A percentile compares a stretch with the other conserved stretches of the same genome.
Conservation (phyloP, 2,329 filamentous ascomycete genomes). For the Endocalyx cinctus region DNA sequence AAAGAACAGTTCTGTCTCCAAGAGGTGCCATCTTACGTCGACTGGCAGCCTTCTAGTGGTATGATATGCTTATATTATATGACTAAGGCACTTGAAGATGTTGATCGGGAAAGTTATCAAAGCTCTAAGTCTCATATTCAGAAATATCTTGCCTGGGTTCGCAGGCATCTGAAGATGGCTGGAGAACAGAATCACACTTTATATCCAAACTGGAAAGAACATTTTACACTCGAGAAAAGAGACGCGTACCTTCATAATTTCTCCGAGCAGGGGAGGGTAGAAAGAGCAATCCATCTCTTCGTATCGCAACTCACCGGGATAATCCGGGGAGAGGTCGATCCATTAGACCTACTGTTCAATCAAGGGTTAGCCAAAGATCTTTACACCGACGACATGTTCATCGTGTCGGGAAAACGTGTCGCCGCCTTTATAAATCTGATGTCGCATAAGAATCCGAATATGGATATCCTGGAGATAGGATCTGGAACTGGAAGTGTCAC, state of each 20-base stretch:
- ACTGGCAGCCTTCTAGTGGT: background rate
- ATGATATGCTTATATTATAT: conserved; percentile 1
- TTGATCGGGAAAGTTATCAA: too few relatives aligned
- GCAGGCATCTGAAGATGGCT: too few relatives aligned
- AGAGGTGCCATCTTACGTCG: background rate
- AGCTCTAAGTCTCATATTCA: too few relatives aligned
- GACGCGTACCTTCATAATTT: too few relatives aligned
- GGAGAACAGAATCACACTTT: too few relatives aligned
- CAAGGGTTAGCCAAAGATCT: background rate
- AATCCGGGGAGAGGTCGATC: background rate
- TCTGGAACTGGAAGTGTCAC: background rate
- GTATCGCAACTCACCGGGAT: too few relatives aligned
- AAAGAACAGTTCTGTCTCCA: too few relatives aligned
- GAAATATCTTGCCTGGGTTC: background rate
- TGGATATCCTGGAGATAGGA: conserved; percentile 1
- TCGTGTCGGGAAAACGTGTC: too few relatives aligned
- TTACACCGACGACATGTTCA: conserved; percentile 1
- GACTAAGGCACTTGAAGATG: background rate
- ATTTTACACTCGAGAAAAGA: too few relatives aligned
- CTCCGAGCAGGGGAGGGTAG: too few relatives aligned
- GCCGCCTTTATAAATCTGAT: background rate
- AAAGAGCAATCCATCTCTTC: too few relatives aligned
- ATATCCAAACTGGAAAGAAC: too few relatives aligned
- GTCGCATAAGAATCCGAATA: background rate
- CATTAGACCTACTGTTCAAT: conserved; percentile 1